These are phyloP conservation scores for Podaxis carcinomalis DNA, from an alignment of 768 basidiomycete species.

Conservation along the genomic window DNA sequence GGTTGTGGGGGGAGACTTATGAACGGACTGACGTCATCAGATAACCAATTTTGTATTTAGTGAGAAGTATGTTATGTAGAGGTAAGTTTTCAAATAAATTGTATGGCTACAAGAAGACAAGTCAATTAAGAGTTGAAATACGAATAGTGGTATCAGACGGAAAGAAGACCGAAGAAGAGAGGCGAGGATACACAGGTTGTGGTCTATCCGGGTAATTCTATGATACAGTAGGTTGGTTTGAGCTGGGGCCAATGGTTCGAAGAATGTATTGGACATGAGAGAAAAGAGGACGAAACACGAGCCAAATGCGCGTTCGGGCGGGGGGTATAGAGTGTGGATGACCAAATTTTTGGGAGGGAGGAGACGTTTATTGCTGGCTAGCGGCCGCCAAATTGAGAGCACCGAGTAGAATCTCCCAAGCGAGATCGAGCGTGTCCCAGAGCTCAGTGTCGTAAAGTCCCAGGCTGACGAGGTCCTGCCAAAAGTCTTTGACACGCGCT, in stretches of 20 bases:
- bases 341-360: background rate
- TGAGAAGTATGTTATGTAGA: background rate
- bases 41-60: background rate
- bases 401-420: constrained; percentile 72
- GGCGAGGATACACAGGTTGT: background rate
- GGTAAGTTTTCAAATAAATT: background rate
- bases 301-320: constrained; percentile 3
- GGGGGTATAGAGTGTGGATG: background rate
- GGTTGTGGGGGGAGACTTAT: background rate
- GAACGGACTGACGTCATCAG: background rate
- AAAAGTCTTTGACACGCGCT: constrained; percentile 71
- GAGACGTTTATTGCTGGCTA: constrained; percentile 18
- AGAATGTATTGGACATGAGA: background rate
- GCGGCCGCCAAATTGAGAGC: constrained; percentile 46
- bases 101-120: constrained; percentile 4
- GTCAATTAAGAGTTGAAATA: background rate
- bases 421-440: constrained; percentile 75
- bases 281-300: constrained; percentile 2
- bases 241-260: background rate
- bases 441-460: constrained; percentile 69
- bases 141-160: background rate
- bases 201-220: constrained; percentile 8
- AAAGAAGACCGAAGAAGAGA: background rate
- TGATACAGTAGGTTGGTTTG: constrained; percentile 6
- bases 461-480: constrained; percentile 74